A percentile compares a stretch with the other conserved stretches of the same genome.
Evolutionary conservation across 106 monocot genomes (phyloP).

Genomic region (Platanthera guangdongensis): DNA sequence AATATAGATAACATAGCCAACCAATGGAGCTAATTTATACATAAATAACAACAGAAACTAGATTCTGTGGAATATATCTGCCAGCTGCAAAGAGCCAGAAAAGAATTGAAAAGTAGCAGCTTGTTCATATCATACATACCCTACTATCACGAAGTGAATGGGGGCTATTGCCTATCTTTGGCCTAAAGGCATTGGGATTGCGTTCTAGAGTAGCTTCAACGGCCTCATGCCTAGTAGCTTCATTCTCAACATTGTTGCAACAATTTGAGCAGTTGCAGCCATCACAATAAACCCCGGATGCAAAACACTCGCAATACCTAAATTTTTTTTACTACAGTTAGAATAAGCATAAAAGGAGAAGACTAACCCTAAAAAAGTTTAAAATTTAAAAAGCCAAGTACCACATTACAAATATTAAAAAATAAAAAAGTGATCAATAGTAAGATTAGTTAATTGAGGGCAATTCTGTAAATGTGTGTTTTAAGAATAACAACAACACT

Average conservation of each 20-base stretch:
- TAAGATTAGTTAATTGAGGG: not conserved
- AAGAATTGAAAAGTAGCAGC: not conserved
- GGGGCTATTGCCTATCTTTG: slow-evolving; percentile 90
- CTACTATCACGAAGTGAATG: slow-evolving; percentile 43
- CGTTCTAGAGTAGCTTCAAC: slow-evolving; percentile 87
- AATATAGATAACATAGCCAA: not conserved
- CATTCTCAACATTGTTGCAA: slow-evolving; percentile 88
- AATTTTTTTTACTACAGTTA: not conserved
- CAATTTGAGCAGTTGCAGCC: slow-evolving; percentile 95
- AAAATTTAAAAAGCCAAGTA: not conserved
- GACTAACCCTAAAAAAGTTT: not conserved
- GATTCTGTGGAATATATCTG: not conserved
- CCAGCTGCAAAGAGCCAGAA: not conserved
- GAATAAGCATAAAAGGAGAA: not conserved
- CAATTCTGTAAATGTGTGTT: not conserved
- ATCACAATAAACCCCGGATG: slow-evolving; percentile 92
- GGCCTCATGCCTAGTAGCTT: slow-evolving; percentile 80
- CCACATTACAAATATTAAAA: not conserved
- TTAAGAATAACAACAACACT: not conserved
- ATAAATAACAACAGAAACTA: not conserved
- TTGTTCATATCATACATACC: slow-evolving; percentile 14
- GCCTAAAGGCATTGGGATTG: slow-evolving; percentile 93
- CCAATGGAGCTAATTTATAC: not conserved
- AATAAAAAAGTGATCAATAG: not conserved
- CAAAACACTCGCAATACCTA: slow-evolving; percentile 97